phyloP scores from a whole-genome alignment of 331 rosid species.

The Malus hybrid region DNA sequence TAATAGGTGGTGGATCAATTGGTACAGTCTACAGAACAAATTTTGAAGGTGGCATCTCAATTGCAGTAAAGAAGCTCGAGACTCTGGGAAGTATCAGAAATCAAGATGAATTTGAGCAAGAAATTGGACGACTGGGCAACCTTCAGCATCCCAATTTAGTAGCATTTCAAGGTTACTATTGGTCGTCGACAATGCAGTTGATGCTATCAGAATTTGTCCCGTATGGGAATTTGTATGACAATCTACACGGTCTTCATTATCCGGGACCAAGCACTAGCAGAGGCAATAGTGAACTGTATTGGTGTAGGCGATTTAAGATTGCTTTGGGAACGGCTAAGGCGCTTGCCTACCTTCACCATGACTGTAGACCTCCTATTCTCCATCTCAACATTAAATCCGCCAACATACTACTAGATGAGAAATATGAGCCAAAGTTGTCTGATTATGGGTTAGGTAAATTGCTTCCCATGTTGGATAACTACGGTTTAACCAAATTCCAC shows the following conservation, averaged over 20 bases:
- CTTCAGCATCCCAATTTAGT: constrained; percentile 73
- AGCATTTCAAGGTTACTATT: constrained; percentile 84
- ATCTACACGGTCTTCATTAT: constrained; percentile 64
- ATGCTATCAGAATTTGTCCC: constrained; percentile 81
- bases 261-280: constrained; percentile 78
- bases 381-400: constrained; percentile 95
- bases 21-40: constrained; percentile 82
- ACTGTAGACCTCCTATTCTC: constrained; percentile 83
- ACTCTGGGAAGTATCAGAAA: constrained; percentile 83
- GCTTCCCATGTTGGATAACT: constrained; percentile 81
- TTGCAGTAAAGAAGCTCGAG: constrained; percentile 95
- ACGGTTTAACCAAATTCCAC: constrained; percentile 78
- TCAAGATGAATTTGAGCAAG: constrained; percentile 93
- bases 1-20: constrained; percentile 85
- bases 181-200: constrained; percentile 94
- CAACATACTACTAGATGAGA: constrained; percentile 82
- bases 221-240: constrained; percentile 82
- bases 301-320: constrained; percentile 78
- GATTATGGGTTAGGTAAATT: constrained; percentile 90
- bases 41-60: constrained; percentile 81
- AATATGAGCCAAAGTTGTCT: constrained; percentile 72
- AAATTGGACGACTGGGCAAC: constrained; percentile 79
- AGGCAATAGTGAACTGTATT: constrained; percentile 55
- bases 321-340: constrained; percentile 93
- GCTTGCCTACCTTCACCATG: constrained; percentile 92